A percentile compares a stretch with the other conserved stretches of the same genome.
These are phyloP conservation scores for Fusarium mundagurra DNA, from an alignment of 2,329 filamentous ascomycete species.

Conservation along the genomic window DNA sequence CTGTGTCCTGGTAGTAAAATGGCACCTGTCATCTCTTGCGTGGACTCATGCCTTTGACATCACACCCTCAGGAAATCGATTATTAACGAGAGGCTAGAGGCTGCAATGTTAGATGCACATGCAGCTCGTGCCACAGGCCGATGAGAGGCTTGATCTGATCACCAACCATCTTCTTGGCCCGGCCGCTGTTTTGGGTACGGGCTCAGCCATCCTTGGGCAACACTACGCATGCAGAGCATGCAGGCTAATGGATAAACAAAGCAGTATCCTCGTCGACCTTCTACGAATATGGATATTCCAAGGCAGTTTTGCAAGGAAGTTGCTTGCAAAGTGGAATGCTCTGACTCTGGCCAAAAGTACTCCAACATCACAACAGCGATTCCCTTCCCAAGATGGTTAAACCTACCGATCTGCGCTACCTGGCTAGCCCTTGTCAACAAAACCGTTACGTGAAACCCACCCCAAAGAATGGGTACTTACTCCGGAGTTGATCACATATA, in stretches of 20 bases:
- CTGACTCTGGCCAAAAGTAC: background rate
- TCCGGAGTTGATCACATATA: background rate
- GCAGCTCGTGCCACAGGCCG: slow-evolving; percentile 6
- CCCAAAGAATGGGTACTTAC: background rate
- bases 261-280: background rate
- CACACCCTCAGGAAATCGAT: slow-evolving; percentile 28
- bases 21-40: slow-evolving; percentile 25
- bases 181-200: slow-evolving; percentile 49
- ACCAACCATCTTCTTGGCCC: slow-evolving; percentile 23
- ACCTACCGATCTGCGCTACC: slow-evolving; percentile 20
- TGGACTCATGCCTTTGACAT: slow-evolving; percentile 27
- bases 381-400: background rate
- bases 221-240: background rate
- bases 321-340: background rate
- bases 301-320: background rate
- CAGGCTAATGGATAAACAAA: background rate
- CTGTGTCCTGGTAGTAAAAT: slow-evolving; percentile 19
- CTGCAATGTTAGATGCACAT: slow-evolving; percentile 14
- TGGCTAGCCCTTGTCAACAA: background rate
- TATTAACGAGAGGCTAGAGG: background rate
- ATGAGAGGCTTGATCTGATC: slow-evolving; percentile 17
- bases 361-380: background rate
- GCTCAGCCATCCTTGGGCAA: background rate
- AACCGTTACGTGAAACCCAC: background rate
- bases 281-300: background rate